phyloP scores from a whole-genome alignment of 768 basidiomycete genomes.

The Suillus spraguei region DNA sequence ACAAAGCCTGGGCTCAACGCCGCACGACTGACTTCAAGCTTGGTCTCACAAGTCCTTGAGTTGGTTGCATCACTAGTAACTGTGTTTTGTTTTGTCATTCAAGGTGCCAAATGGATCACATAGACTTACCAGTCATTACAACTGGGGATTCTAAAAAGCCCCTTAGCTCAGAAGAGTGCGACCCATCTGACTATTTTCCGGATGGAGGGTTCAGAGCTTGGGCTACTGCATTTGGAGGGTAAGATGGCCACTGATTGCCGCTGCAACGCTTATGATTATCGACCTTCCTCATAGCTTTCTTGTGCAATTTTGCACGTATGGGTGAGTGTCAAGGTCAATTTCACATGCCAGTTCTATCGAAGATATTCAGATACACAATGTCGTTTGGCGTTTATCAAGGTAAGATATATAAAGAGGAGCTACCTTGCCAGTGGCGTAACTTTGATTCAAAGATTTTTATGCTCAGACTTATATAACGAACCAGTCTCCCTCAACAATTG shows the following conservation, averaged over 20 bases:
- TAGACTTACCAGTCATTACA: not conserved
- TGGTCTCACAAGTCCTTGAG: not conserved
- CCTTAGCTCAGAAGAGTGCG: not conserved
- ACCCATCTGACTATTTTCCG: slow-evolving; percentile 17
- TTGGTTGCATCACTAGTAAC: too few relatives aligned
- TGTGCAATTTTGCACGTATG: slow-evolving; percentile 41
- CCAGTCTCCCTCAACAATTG: slow-evolving; percentile 40
- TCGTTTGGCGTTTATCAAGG: slow-evolving; percentile 50
- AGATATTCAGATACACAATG: slow-evolving; percentile 33
- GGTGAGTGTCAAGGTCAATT: slow-evolving; percentile 20
- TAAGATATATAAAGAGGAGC: slow-evolving; percentile 5
- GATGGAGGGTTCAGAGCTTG: slow-evolving; percentile 34
- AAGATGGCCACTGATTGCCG: slow-evolving; percentile 6
- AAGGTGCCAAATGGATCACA: not conserved
- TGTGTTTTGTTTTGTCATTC: not conserved
- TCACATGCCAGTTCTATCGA: not conserved
- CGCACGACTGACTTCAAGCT: too few relatives aligned
- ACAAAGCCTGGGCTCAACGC: too few relatives aligned
- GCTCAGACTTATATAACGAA: slow-evolving; percentile 38
- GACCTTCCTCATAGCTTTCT: slow-evolving; percentile 33
- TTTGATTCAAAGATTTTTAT: slow-evolving; percentile 38
- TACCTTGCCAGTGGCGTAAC: not conserved
- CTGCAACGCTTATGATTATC: not conserved
- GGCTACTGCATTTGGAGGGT: slow-evolving; percentile 36
- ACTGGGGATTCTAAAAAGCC: not conserved